Evolutionary conservation across 768 basidiomycete species (phyloP).

Genomic region (Psilocybe cyanescens): DNA sequence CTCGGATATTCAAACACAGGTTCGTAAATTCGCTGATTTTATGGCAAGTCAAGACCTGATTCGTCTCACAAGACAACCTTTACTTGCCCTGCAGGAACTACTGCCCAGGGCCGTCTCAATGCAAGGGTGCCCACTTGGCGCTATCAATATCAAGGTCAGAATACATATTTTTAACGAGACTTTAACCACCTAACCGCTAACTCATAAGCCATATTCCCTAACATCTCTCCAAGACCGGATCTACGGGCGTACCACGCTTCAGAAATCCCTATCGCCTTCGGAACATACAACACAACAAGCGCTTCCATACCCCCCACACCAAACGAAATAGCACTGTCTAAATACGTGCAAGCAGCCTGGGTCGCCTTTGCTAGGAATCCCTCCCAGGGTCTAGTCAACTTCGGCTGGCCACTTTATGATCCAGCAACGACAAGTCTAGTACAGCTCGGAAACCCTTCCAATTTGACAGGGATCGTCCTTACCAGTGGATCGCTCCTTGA

Average conservation of each 20-base stretch:
- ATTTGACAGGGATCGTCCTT: slow-evolving; percentile 22
- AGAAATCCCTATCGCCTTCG: slow-evolving; percentile 44
- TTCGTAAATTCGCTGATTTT: slow-evolving; percentile 8
- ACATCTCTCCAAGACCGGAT: slow-evolving; percentile 35
- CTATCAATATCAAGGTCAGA: slow-evolving; percentile 31
- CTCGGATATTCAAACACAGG: slow-evolving; percentile 35
- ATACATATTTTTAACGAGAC: background rate
- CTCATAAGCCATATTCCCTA: slow-evolving; percentile 36
- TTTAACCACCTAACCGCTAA: background rate
- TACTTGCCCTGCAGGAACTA: slow-evolving; percentile 33
- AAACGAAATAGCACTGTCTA: slow-evolving; percentile 34
- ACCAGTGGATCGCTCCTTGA: slow-evolving; percentile 19
- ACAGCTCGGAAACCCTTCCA: slow-evolving; percentile 23
- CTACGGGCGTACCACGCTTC: slow-evolving; percentile 42
- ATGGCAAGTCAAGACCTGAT: background rate
- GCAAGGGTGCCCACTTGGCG: slow-evolving; percentile 32
- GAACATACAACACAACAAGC: slow-evolving; percentile 31
- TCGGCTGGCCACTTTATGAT: slow-evolving; percentile 22
- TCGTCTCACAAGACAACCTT: slow-evolving; percentile 24
- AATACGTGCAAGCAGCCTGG: slow-evolving; percentile 42
- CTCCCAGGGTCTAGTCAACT: slow-evolving; percentile 26
- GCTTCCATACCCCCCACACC: slow-evolving; percentile 24
- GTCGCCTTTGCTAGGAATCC: slow-evolving; percentile 47
- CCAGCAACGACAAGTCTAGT: slow-evolving; percentile 17
- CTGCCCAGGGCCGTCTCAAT: slow-evolving; percentile 28